These are phyloP conservation scores for Suillus lakei DNA, from an alignment of 768 basidiomycete species.

Conservation along the genomic window DNA sequence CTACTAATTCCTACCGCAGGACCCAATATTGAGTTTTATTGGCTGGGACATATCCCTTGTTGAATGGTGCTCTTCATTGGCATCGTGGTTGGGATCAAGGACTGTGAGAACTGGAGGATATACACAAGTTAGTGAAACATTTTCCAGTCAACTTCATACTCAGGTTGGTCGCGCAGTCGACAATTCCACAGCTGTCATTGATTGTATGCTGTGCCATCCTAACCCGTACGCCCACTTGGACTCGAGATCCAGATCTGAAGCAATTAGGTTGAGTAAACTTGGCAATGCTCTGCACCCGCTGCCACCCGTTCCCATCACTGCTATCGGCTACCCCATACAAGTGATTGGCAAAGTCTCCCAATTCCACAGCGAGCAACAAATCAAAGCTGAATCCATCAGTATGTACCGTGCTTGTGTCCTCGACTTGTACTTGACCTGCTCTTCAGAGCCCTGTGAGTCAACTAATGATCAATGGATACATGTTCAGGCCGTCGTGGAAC, in stretches of 20 bases:
- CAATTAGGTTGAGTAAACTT: too few relatives aligned
- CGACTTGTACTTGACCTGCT: background rate
- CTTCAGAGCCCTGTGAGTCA: slow-evolving; percentile 49
- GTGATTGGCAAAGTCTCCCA: slow-evolving; percentile 51
- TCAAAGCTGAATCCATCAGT: slow-evolving; percentile 57
- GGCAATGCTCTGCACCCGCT: too few relatives aligned
- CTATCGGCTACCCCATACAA: slow-evolving; percentile 50
- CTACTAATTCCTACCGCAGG: background rate
- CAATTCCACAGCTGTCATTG: slow-evolving; percentile 75
- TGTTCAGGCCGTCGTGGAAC: slow-evolving; percentile 48
- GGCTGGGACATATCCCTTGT: slow-evolving; percentile 77
- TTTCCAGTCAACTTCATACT: too few relatives aligned
- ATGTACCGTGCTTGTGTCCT: slow-evolving; percentile 17
- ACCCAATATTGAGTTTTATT: slow-evolving; percentile 63
- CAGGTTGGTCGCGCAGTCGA: too few relatives aligned
- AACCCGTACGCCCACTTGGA: too few relatives aligned
- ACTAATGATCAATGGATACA: slow-evolving; percentile 65
- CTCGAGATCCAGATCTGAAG: too few relatives aligned
- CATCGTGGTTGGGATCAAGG: slow-evolving; percentile 63
- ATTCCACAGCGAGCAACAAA: slow-evolving; percentile 47
- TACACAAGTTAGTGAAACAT: slow-evolving; percentile 60
- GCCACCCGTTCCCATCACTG: slow-evolving; percentile 43
- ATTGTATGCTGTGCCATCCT: slow-evolving; percentile 57
- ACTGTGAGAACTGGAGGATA: slow-evolving; percentile 59
- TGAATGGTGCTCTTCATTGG: slow-evolving; percentile 64